Base-by-base conservation (phyloP, 805 yeast species). In the Kazachstania kunashirensis region DNA sequence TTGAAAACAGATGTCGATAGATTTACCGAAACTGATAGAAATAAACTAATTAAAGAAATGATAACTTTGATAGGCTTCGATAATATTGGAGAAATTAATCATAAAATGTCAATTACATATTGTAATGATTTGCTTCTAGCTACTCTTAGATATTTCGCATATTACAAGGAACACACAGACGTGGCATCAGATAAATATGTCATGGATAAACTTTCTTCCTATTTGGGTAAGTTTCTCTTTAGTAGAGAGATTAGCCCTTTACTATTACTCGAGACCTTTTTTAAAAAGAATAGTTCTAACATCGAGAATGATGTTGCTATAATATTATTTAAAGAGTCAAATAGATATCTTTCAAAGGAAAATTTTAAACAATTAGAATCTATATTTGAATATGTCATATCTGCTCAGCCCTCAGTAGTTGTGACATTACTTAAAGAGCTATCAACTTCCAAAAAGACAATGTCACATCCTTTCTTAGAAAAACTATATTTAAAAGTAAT, bases 381-480 rank as follows among this genome's bases (percentile, higher is more conserved):
- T 2, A 47, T 74, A 1, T 77, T 68, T 49, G 53, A 61, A n/a
- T 40, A 55, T 2, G 60, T 79, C 7, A 62, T 66, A 0, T 41
- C 52, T 2, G 48, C 57, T 10, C 65, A 61, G 41, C 68, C 71
- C 2, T 43, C 47, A 0, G 50, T 67, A 17, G 56, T 77, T 0
- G 67, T 70, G n/a, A 28, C 45, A 0, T 50, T 78, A 15, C 57
- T 80, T 28, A 54, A 55, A 6, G 59, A 62, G n/a, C 55, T 80
- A n/a, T 62, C 76, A 1, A 42, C 57, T 1, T 62, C 68, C 14
- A 76, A 75, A 43, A 75, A 70, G 46, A 62, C 77, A 0, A 52
- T 80, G 24, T 71, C 84, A 0, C 61, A 68, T 3, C 59, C 62
- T 1, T 79, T 80, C 45, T 57, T 78, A 17, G 52, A 63, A 8